Conservation (phyloP, 164 flowering plant species). For the Vitis riparia region DNA sequence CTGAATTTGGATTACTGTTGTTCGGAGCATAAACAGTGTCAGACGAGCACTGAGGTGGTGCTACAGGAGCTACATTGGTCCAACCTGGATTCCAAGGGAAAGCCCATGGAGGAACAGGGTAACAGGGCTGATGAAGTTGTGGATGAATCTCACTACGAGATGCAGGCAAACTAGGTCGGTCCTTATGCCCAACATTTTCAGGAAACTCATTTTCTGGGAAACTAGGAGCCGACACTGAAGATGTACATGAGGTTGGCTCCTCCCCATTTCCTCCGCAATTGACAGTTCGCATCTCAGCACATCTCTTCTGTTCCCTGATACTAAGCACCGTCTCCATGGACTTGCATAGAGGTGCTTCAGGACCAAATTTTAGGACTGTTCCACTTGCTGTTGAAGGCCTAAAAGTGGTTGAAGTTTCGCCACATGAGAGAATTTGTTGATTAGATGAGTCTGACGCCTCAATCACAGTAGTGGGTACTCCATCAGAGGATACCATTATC, state of each 20-base stretch:
- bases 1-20: slow-evolving; percentile 17
- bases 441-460: slow-evolving; percentile 23
- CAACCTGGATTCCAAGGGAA: slow-evolving; percentile 32
- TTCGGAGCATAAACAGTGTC: slow-evolving; percentile 17
- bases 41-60: slow-evolving; percentile 19
- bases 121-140: slow-evolving; percentile 24
- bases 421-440: slow-evolving; percentile 25
- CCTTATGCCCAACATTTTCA: slow-evolving; percentile 15
- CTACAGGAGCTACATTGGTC: slow-evolving; percentile 13
- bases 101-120: slow-evolving; percentile 34
- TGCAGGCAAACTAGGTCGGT: slow-evolving; percentile 14
- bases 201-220: slow-evolving; percentile 21
- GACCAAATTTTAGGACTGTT: slow-evolving; percentile 41
- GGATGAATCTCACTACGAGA: slow-evolving; percentile 9
- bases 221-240: slow-evolving; percentile 25
- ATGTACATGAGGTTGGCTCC: slow-evolving; percentile 28
- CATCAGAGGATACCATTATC: slow-evolving; percentile 32
- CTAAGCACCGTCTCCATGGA: slow-evolving; percentile 42
- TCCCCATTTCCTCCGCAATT: slow-evolving; percentile 24
- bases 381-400: slow-evolving; percentile 26
- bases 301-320: slow-evolving; percentile 33
- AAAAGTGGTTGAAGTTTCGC: slow-evolving; percentile 19
- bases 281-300: slow-evolving; percentile 12
- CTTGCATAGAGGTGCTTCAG: slow-evolving; percentile 42
- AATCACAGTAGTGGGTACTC: slow-evolving; percentile 18